Base-by-base conservation (phyloP, 805 yeast species). In the Metschnikowia cubensis region DNA sequence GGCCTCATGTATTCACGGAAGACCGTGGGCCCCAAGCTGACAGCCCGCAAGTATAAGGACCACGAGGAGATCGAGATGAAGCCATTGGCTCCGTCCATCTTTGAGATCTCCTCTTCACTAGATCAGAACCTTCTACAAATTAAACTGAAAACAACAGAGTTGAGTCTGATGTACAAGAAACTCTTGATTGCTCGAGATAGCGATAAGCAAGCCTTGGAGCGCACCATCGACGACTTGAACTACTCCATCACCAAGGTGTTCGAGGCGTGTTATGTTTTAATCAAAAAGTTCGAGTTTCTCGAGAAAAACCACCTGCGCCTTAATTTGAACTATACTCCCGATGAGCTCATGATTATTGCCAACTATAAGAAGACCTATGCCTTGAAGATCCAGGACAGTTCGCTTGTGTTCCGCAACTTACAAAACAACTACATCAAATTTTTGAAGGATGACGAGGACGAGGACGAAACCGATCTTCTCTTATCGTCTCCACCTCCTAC, bases 381-480 rank as follows among this genome's bases (percentile, higher is more conserved):
- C 2, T 74, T 85, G 41, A 83, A 85, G 64, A 84, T 94, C 20
- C 99, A 94, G 65, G 83, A 82, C 38, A 71, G 81, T 41, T 85
- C 95, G 37, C 80, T 91, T 17, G 79, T 76, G 46, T 94, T 91
- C 68, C 73, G 98, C 47, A 87, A 88, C 62, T 71, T 94, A 59
- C 99, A 94, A 65, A 89, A 92, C 61, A 84, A 86, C 55, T 94
- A 94, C 61, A 83, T 94, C 62, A 86, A 88, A 63, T 87, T 86
- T 57, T 73, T 92, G 50, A 82, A 87, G 57, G 87, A 87, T 55
- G 96, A 88, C 62, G 94, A 87, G 43, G 83, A 79, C 58, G 85
- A 79, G 47, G 67, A 61, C 51, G 75, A 68, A 25, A 34, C 33
- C 34, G 38, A 45, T n/a, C 48, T 45, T 6, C 34, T 51, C 13